Percentiles rank a stretch among this genome's conserved stretches.
These are phyloP conservation scores for Acanthamoeba polyphaga DNA, from an alignment of 208 protist genomes.

Conservation along the genomic window DNA sequence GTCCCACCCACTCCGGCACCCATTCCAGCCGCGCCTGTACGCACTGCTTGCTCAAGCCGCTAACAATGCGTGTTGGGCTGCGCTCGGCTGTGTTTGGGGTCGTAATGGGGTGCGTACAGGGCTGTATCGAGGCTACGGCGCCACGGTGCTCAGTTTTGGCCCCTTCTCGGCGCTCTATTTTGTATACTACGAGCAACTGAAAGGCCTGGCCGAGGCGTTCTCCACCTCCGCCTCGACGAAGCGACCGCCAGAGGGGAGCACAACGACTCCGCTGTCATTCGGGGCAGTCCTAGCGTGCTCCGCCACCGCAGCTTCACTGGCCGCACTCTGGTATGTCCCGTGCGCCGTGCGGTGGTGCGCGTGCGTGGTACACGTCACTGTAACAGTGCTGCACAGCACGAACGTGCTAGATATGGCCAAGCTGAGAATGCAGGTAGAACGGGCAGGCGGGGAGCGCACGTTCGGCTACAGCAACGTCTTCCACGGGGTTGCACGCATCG, in stretches of 20 bases:
- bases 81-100: too few relatives aligned
- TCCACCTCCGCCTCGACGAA: too few relatives aligned
- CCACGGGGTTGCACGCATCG: neutral
- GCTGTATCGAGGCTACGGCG: constrained; percentile 93
- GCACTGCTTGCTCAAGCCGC: too few relatives aligned
- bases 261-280: neutral
- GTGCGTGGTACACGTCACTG: neutral
- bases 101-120: too few relatives aligned
- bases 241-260: neutral
- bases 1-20: too few relatives aligned
- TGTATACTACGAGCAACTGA: constrained; percentile 91
- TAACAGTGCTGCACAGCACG: constrained; percentile 84
- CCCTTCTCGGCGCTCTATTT: constrained; percentile 94
- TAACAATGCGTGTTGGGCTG: too few relatives aligned
- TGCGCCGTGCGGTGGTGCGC: neutral
- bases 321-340: neutral
- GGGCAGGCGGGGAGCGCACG: constrained; percentile 80
- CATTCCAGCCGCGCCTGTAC: too few relatives aligned
- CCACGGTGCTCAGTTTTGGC: constrained; percentile 93
- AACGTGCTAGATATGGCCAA: constrained; percentile 95
- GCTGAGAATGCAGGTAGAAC: constrained; percentile 94
- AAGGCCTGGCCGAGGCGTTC: constrained; percentile 71
- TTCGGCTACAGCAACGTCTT: constrained; percentile 29
- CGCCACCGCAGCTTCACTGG: constrained; percentile 30
- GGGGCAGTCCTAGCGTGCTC: neutral